Evolutionary conservation across 2,329 filamentous ascomycete species (phyloP), one percentile per base, ranked within the genome.

Genomic region (Paracorniculantispora psalliotae): DNA sequence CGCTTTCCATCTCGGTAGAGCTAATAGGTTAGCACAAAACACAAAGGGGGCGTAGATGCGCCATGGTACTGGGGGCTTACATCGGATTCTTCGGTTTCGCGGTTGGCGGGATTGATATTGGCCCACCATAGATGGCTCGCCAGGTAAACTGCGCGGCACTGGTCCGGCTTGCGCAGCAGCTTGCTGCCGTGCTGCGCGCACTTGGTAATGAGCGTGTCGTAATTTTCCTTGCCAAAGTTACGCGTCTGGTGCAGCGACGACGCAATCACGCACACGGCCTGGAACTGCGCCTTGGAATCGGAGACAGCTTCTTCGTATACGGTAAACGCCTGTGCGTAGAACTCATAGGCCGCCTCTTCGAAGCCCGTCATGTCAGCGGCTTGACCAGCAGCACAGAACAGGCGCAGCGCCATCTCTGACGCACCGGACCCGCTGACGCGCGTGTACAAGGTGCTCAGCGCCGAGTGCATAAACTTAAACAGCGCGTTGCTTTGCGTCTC

Each of bases 81-180:
- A 69, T 87, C 84, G 61, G 89, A 89, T 37, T 90, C 82, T 62
- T 97, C 92, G 48, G 91, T 87, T 70, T 97, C 93, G 12, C 84
- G 85, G 65, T 88, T 86, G 19, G 85, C 84, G 2, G 85, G 79
- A 61, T 91, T 89, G 48, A 96, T 92, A 13, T 91, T 92, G 1
- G 92, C 91, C 94, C 94, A 99, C 94, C 94, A 99, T 55, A 99
- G 76, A 73, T 99, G 94, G 72, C 92, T 97, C 3, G 94, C 94
- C 65, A 99, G 78, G 69, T 97, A 99, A 12, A 99, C 94, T 0
- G 94, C 94, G 25, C 94, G 87, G 72, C 94, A 99, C 75, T 99
- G 94, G 72, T 99, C 94, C 1, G 94, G 96, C 77, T 99, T 99
- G 75, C 96, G 93, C 66, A 99, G 81, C 64, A 99, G 79, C 73